Conservation (phyloP, 441 rosid genomes). For the Populus hybrid region DNA sequence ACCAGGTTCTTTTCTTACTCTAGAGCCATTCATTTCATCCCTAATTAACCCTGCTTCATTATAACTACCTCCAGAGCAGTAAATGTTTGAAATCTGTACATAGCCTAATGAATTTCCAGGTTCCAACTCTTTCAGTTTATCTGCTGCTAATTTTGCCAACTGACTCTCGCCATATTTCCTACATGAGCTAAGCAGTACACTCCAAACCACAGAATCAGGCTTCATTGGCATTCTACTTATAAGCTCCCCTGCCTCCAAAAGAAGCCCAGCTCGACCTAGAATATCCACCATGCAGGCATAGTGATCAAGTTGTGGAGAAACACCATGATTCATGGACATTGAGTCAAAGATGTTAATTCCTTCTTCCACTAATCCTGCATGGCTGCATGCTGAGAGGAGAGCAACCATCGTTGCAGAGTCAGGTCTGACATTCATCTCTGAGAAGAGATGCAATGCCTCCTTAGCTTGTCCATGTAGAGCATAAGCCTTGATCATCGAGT, state of each 20-base stretch:
- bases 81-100: constrained; percentile 74
- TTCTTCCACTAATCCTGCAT: constrained; percentile 69
- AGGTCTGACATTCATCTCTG: constrained; percentile 47
- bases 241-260: constrained; percentile 53
- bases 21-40: constrained; percentile 49
- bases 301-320: constrained; percentile 62
- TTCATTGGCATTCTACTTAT: constrained; percentile 63
- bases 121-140: constrained; percentile 52
- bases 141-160: constrained; percentile 55
- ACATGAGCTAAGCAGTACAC: constrained; percentile 67
- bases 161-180: constrained; percentile 57
- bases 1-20: constrained; percentile 71
- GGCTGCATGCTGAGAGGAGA: constrained; percentile 80
- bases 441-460: constrained; percentile 51
- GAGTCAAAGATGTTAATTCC: constrained; percentile 50
- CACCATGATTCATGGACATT: constrained; percentile 43
- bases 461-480: constrained; percentile 67
- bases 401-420: constrained; percentile 74
- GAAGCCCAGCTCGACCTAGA: constrained; percentile 67
- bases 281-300: constrained; percentile 72
- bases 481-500: constrained; percentile 70
- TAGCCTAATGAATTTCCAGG: constrained; percentile 58
- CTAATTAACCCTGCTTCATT: constrained; percentile 48
- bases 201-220: constrained; percentile 73
- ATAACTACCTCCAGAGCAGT: constrained; percentile 55